Conservation (phyloP, 2,329 filamentous ascomycete genomes). For the Aspergillus piperis region DNA sequence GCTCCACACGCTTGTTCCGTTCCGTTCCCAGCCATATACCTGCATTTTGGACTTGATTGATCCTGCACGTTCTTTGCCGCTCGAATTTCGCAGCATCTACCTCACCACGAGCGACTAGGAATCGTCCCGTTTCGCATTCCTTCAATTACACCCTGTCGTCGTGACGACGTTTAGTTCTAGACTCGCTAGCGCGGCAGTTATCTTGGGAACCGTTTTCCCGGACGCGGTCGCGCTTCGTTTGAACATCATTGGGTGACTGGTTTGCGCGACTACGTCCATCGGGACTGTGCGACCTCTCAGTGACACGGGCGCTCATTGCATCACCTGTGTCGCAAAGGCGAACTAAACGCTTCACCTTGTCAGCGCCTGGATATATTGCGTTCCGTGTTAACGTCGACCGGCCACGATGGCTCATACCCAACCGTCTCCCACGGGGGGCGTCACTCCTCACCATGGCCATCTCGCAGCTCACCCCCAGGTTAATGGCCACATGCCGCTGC, state of each 20-base stretch:
- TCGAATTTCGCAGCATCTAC: neutral
- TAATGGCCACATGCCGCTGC: constrained; percentile 60
- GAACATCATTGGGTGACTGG: constrained; percentile 14
- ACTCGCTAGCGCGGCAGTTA: neutral
- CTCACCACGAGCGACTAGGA: neutral
- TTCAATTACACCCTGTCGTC: neutral
- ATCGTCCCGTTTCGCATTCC: neutral
- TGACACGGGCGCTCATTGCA: constrained; percentile 29
- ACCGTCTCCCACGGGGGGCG: constrained; percentile 75
- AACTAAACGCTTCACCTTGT: constrained; percentile 13
- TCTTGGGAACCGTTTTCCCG: constrained; percentile 7
- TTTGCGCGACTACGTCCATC: constrained; percentile 19
- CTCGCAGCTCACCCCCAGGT: constrained; percentile 36
- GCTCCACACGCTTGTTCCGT: constrained; percentile 3
- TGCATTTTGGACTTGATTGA: neutral
- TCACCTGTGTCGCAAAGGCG: constrained; percentile 34
- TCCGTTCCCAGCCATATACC: constrained; percentile 2
- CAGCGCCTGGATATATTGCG: constrained; percentile 12
- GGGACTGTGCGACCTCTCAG: constrained; percentile 22
- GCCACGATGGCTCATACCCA: constrained; percentile 72
- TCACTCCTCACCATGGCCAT: constrained; percentile 61
- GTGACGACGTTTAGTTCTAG: neutral
- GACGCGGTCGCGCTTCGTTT: constrained; percentile 12
- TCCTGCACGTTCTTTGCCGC: constrained; percentile 3
- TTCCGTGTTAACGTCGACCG: constrained; percentile 6